A percentile compares a stretch with the other conserved stretches of the same genome.
Conservation (phyloP, 345 rosid genomes). For the Ricinus communis region DNA sequence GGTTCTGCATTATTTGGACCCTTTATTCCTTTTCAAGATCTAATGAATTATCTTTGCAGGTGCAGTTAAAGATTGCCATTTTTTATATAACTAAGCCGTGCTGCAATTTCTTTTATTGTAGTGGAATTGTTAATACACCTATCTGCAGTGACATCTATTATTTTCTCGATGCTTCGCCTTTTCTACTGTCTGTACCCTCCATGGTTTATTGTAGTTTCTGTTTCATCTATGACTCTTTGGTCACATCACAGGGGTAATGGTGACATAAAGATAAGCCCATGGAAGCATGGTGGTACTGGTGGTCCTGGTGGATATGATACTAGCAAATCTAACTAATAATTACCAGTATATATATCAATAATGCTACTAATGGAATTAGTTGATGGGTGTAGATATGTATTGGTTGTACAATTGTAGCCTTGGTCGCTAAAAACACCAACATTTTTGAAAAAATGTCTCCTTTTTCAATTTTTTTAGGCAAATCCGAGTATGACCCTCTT, state of each 20-base stretch:
- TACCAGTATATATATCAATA: neutral
- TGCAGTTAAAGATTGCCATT: neutral
- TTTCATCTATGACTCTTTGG: neutral
- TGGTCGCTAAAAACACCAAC: neutral
- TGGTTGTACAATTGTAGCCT: neutral
- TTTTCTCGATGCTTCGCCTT: neutral
- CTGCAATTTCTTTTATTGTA: neutral
- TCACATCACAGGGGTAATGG: neutral
- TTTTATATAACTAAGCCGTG: neutral
- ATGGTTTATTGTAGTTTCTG: neutral
- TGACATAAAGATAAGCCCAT: neutral
- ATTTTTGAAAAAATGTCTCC: neutral
- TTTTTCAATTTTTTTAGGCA: slow-evolving; percentile 48
- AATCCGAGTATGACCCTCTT: slow-evolving; percentile 95
- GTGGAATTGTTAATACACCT: neutral
- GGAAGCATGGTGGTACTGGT: neutral
- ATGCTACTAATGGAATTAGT: neutral
- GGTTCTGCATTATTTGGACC: slow-evolving; percentile 23
- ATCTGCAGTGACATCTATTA: neutral
- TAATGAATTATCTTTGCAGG: neutral
- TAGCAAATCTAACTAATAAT: neutral
- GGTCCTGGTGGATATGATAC: neutral
- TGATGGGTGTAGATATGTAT: neutral
- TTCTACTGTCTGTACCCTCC: neutral
- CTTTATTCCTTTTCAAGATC: neutral